Percentiles rank a stretch among this genome's conserved stretches.
phyloP scores from a whole-genome alignment of 805 yeast genomes.

The Ogataea populi-albae region DNA sequence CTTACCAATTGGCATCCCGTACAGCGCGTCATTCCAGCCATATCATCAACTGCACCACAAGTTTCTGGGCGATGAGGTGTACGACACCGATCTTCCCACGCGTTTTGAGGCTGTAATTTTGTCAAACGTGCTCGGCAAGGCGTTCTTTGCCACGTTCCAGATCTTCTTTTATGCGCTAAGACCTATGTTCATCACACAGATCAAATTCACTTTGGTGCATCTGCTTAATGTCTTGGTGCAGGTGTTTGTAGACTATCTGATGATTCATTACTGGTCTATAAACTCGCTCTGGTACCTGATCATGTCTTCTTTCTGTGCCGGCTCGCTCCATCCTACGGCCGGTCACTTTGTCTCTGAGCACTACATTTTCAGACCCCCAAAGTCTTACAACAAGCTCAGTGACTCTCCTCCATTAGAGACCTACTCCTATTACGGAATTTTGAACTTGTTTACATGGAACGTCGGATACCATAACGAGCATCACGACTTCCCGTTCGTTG shows the following conservation, averaged over 20 bases:
- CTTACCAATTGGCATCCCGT: constrained; percentile 86
- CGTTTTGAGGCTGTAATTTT: constrained; percentile 68
- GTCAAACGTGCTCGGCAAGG: constrained; percentile 78
- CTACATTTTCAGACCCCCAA: constrained; percentile 64
- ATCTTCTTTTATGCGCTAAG: constrained; percentile 85
- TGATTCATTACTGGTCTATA: constrained; percentile 62
- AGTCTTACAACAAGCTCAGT: constrained; percentile 25
- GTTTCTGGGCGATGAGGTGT: constrained; percentile 77
- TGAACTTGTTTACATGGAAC: constrained; percentile 81
- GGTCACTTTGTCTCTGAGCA: constrained; percentile 98
- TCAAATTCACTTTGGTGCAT: constrained; percentile 74
- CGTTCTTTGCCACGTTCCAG: constrained; percentile 87
- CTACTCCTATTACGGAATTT: constrained; percentile 79
- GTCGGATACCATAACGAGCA: constrained; percentile 95
- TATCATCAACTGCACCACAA: constrained; percentile 92
- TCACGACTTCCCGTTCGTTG: constrained; percentile 91
- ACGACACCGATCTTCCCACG: constrained; percentile 89
- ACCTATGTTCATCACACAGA: constrained; percentile 80
- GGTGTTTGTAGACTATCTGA: constrained; percentile 50
- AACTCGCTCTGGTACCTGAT: constrained; percentile 64
- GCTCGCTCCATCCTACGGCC: constrained; percentile 89
- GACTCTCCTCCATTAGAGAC: constrained; percentile 71
- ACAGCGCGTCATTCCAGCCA: constrained; percentile 84
- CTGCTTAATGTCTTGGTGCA: constrained; percentile 64
- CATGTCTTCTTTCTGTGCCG: constrained; percentile 80